Evolutionary conservation across 2,329 filamentous ascomycete genomes (phyloP).

Genomic region (Pyricularia grisea): DNA sequence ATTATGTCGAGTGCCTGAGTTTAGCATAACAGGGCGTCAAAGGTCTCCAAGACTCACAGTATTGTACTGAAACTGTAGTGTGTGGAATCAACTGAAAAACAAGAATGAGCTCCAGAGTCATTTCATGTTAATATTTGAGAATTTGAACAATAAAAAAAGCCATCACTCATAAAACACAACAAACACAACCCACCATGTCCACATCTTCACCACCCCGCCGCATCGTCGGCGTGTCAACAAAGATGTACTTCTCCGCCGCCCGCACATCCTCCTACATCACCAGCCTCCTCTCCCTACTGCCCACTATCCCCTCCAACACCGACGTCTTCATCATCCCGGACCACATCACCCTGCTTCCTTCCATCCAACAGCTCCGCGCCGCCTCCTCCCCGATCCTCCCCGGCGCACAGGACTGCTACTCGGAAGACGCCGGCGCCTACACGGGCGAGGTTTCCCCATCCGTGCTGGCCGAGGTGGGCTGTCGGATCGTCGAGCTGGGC

Average conservation of each 20-base stretch:
- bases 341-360: slow-evolving; percentile 56
- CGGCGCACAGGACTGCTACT: slow-evolving; percentile 70
- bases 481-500: slow-evolving; percentile 65
- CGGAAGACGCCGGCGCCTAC: slow-evolving; percentile 61
- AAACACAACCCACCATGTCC: not conserved
- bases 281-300: slow-evolving; percentile 35
- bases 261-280: slow-evolving; percentile 49
- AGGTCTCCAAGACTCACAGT: too few species aligned
- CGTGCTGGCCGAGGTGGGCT: slow-evolving; percentile 58
- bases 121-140: too few species aligned
- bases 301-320: slow-evolving; percentile 33
- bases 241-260: slow-evolving; percentile 69
- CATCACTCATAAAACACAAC: not conserved
- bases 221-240: slow-evolving; percentile 64
- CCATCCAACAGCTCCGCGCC: slow-evolving; percentile 36
- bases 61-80: too few species aligned
- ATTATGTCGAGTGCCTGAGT: too few species aligned
- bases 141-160: too few species aligned
- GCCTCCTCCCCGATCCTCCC: slow-evolving; percentile 41
- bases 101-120: not conserved
- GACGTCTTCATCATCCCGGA: slow-evolving; percentile 74
- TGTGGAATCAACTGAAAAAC: too few species aligned
- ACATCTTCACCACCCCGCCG: slow-evolving; percentile 34
- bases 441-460: slow-evolving; percentile 70
- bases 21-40: too few species aligned